These are phyloP conservation scores for Xylaria multiplex DNA, from an alignment of 2,329 filamentous ascomycete genomes.

Conservation along the genomic window DNA sequence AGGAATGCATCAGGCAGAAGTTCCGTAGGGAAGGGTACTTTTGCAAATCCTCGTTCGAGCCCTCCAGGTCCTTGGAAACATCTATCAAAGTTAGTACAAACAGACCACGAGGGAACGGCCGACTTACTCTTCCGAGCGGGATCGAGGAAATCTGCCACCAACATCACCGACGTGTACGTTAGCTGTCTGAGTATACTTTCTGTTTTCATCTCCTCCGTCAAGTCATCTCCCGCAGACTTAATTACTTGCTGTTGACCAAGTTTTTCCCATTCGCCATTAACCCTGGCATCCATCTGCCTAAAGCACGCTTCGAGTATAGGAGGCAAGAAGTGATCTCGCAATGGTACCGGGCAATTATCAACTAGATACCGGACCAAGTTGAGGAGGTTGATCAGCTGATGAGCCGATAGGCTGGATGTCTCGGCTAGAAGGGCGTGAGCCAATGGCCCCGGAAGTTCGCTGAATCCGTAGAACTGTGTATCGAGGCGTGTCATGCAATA, in stretches of 20 bases:
- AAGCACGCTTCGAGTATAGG: slow-evolving; percentile 85
- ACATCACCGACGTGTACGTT: slow-evolving; percentile 89
- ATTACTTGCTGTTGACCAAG: slow-evolving; percentile 72
- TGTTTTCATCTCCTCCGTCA: slow-evolving; percentile 97
- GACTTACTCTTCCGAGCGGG: slow-evolving; percentile 72
- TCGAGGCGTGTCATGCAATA: slow-evolving; percentile 92
- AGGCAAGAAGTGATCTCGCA: slow-evolving; percentile 82
- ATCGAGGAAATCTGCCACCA: slow-evolving; percentile 90
- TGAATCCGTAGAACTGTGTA: slow-evolving; percentile 89
- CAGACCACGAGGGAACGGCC: slow-evolving; percentile 32
- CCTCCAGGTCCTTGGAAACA: slow-evolving; percentile 42
- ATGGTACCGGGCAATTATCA: slow-evolving; percentile 86
- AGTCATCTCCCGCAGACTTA: slow-evolving; percentile 75
- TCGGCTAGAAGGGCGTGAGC: slow-evolving; percentile 86
- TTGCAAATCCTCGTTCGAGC: slow-evolving; percentile 44
- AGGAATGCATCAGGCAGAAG: slow-evolving; percentile 81
- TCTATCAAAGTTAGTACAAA: slow-evolving; percentile 35
- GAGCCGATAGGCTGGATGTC: slow-evolving; percentile 83
- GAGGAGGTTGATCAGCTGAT: slow-evolving; percentile 93
- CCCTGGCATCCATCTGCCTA: slow-evolving; percentile 85
- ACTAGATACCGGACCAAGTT: slow-evolving; percentile 90
- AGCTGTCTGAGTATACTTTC: slow-evolving; percentile 94
- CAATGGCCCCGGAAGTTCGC: slow-evolving; percentile 82
- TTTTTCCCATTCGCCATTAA: slow-evolving; percentile 85
- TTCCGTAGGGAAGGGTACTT: slow-evolving; percentile 73